phyloP scores from a whole-genome alignment of 768 basidiomycete species.

The Tricholoma saponaceum region DNA sequence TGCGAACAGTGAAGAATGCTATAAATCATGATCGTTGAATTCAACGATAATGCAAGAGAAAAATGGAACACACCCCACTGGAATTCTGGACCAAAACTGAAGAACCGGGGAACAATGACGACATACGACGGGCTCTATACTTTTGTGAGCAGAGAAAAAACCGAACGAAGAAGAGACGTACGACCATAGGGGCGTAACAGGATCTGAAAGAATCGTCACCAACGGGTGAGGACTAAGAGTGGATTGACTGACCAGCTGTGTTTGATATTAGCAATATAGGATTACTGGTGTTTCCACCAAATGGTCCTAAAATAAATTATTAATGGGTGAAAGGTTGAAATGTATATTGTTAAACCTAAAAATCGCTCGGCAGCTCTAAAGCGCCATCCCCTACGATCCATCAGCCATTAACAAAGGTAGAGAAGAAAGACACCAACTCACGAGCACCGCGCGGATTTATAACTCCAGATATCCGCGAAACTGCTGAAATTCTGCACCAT shows the following conservation, averaged over 20 bases:
- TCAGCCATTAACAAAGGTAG: too few relatives aligned
- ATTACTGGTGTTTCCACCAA: constrained; percentile 25
- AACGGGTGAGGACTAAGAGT: too few relatives aligned
- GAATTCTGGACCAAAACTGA: constrained; percentile 39
- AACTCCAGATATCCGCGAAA: too few relatives aligned
- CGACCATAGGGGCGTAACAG: constrained; percentile 22
- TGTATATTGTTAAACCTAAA: too few relatives aligned
- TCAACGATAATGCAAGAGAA: not conserved
- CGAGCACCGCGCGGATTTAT: too few relatives aligned
- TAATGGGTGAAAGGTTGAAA: not conserved
- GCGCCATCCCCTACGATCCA: too few relatives aligned
- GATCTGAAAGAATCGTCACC: constrained; percentile 11
- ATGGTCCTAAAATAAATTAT: constrained; percentile 16
- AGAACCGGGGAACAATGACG: constrained; percentile 25
- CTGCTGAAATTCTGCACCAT: constrained; percentile 12
- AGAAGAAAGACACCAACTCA: too few relatives aligned
- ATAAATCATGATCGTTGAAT: not conserved
- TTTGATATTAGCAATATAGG: constrained; percentile 25
- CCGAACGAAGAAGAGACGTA: constrained; percentile 10
- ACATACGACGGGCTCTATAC: too few relatives aligned
- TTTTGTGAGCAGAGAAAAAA: not conserved
- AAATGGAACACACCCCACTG: constrained; percentile 28
- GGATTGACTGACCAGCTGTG: constrained; percentile 15
- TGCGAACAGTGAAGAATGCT: constrained; percentile 22
- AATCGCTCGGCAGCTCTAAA: too few relatives aligned